Evolutionary conservation across 306 rosid species (phyloP).

Genomic region (Dryas alaskensis): DNA sequence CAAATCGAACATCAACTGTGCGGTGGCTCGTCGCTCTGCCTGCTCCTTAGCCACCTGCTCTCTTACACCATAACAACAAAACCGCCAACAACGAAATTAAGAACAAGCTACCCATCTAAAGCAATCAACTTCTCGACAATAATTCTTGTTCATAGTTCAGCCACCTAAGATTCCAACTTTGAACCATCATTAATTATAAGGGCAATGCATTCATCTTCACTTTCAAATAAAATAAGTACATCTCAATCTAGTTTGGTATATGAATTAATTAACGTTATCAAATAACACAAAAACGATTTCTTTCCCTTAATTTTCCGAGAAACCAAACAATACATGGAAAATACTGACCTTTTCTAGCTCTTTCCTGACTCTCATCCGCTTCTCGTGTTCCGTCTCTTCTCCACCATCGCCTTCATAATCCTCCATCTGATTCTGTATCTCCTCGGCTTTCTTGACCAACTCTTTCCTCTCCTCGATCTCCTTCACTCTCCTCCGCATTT

Average conservation of each 20-base stretch:
- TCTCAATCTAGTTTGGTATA: neutral
- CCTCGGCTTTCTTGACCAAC: constrained; percentile 87
- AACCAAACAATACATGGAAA: neutral
- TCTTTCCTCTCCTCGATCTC: constrained; percentile 86
- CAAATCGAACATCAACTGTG: constrained; percentile 89
- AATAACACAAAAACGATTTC: neutral
- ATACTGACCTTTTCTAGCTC: constrained; percentile 83
- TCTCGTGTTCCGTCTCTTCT: constrained; percentile 76
- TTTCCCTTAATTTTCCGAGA: neutral
- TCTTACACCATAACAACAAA: constrained; percentile 25
- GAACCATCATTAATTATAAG: neutral
- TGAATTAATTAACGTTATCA: neutral
- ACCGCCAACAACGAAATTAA: neutral
- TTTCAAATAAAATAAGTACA: neutral
- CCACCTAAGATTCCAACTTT: neutral
- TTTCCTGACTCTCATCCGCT: constrained; percentile 81
- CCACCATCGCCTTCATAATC: constrained; percentile 37
- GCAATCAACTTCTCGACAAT: neutral
- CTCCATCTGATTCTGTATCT: constrained; percentile 56
- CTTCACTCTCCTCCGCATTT: constrained; percentile 66
- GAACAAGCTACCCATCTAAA: neutral
- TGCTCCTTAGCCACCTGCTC: constrained; percentile 91
- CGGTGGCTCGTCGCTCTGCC: constrained; percentile 88
- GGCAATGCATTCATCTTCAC: neutral
- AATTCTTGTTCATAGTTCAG: neutral